phyloP scores from a whole-genome alignment of 345 rosid species.

The Moringa oleifera region DNA sequence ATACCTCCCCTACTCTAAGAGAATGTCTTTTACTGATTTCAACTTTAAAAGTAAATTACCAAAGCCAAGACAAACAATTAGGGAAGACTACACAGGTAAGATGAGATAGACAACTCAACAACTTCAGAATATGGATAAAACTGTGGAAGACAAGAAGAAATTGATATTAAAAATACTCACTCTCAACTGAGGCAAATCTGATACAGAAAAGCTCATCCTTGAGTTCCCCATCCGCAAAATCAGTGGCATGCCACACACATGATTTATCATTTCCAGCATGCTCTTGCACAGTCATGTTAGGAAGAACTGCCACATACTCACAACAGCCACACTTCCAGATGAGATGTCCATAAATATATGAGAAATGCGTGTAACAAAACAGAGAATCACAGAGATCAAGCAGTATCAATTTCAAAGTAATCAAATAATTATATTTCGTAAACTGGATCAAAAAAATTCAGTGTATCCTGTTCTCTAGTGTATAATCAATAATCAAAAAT shows the following conservation, averaged over 20 bases:
- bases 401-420: background rate
- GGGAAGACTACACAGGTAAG: background rate
- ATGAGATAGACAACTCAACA: background rate
- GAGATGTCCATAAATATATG: too few relatives aligned
- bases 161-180: background rate
- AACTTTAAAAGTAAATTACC: background rate
- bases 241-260: constrained; percentile 69
- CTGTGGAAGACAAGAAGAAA: background rate
- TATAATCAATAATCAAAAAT: background rate
- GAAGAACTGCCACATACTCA: background rate
- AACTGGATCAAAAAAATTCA: too few relatives aligned
- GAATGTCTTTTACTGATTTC: background rate
- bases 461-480: background rate
- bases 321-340: background rate
- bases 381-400: background rate
- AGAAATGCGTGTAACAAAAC: background rate
- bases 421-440: too few relatives aligned
- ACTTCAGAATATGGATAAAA: background rate
- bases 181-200: constrained; percentile 25
- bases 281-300: constrained; percentile 32
- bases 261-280: constrained; percentile 76
- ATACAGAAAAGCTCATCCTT: constrained; percentile 35
- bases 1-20: background rate
- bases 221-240: constrained; percentile 67
- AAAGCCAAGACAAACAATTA: background rate